Conservation (phyloP, 192 early-diverging fungal species). For the Spizellomyces punctatus region DNA sequence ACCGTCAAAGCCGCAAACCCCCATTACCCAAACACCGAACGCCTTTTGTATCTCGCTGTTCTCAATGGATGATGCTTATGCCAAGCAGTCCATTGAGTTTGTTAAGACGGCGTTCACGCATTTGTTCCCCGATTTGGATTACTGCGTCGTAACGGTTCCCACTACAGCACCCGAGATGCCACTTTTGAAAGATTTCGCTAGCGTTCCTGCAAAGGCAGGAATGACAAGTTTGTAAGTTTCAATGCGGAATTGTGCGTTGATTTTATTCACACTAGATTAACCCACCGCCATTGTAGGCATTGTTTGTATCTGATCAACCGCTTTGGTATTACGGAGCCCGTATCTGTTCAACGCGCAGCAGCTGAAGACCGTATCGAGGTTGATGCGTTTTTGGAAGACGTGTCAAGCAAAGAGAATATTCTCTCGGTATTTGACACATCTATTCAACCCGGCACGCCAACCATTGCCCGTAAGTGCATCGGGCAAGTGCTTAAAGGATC, state of each 20-base stretch:
- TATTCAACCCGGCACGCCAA: too few relatives aligned
- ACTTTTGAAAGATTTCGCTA: conserved; percentile 42
- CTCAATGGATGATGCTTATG: conserved; percentile 50
- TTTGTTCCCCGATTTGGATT: conserved; percentile 51
- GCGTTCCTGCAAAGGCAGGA: conserved; percentile 29
- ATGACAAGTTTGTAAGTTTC: conserved; percentile 36
- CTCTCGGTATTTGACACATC: too few relatives aligned
- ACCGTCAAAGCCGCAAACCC: background rate
- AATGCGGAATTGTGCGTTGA: background rate
- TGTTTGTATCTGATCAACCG: conserved; percentile 49
- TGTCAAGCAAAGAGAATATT: conserved; percentile 30
- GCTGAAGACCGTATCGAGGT: conserved; percentile 19
- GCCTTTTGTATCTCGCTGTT: conserved; percentile 52
- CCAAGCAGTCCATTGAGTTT: conserved; percentile 48
- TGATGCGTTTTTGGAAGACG: conserved; percentile 23
- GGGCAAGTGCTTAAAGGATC: too few relatives aligned
- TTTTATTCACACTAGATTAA: background rate
- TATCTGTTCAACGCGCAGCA: conserved; percentile 27
- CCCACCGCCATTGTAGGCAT: conserved; percentile 20
- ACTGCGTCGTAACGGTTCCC: conserved; percentile 53
- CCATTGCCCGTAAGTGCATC: too few relatives aligned
- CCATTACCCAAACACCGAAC: conserved; percentile 28
- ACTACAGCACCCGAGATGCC: conserved; percentile 42
- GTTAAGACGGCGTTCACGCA: conserved; percentile 8
- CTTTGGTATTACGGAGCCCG: conserved; percentile 30